These are phyloP conservation scores for Psidium friedrichsthalianum DNA, from an alignment of 345 rosid species.

Conservation along the genomic window DNA sequence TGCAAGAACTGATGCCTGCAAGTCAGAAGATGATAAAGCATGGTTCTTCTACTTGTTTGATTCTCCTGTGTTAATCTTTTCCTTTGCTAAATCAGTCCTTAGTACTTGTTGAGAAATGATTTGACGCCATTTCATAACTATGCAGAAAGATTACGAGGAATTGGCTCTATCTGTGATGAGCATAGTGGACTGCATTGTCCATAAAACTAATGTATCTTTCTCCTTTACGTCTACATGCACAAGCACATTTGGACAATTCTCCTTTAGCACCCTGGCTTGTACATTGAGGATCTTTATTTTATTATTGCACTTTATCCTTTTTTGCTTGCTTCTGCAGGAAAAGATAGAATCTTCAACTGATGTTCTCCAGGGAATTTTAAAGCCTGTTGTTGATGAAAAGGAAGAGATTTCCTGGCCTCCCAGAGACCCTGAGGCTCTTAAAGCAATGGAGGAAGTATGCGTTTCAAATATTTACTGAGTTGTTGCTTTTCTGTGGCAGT, in stretches of 20 bases:
- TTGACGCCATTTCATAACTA: conserved; percentile 1
- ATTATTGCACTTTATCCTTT: background rate
- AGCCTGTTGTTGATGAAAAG: conserved; percentile 54
- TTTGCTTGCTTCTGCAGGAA: conserved; percentile 35
- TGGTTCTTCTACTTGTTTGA: conserved; percentile 23
- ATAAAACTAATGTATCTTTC: conserved; percentile 57
- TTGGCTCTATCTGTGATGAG: conserved; percentile 68
- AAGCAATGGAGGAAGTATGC: conserved; percentile 61
- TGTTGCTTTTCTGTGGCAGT: background rate
- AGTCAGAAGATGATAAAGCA: conserved; percentile 91
- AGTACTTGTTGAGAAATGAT: conserved; percentile 1
- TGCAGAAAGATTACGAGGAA: conserved; percentile 93
- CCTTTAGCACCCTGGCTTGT: background rate
- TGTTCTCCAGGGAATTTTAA: conserved; percentile 62
- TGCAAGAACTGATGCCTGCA: conserved; percentile 76
- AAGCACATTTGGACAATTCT: background rate
- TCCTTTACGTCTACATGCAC: background rate
- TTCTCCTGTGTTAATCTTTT: conserved; percentile 6
- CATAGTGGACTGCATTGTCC: conserved; percentile 74
- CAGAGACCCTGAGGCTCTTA: conserved; percentile 51
- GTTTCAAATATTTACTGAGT: background rate
- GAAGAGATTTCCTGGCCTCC: conserved; percentile 88
- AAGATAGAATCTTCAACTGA: conserved; percentile 80
- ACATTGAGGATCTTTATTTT: background rate
- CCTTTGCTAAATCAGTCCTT: background rate